Evolutionary conservation across 345 rosid species (phyloP).

Genomic region (Pugionium cornutum): DNA sequence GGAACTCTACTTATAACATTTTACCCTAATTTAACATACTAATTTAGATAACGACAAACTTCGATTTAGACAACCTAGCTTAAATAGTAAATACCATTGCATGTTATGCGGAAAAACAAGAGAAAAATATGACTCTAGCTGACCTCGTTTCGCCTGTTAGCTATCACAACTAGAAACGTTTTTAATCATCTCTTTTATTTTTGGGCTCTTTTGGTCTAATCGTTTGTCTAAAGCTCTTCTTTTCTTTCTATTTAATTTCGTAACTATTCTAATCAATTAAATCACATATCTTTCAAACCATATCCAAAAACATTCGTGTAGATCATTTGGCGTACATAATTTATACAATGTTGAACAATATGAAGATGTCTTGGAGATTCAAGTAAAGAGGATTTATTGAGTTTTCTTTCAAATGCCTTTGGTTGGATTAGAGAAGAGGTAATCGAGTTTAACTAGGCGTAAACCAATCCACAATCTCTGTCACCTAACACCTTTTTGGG

Average conservation of each 20-base stretch:
- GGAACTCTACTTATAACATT: conserved; percentile 15
- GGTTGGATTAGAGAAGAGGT: background rate
- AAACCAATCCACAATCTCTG: background rate
- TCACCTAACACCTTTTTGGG: background rate
- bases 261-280: background rate
- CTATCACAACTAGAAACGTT: conserved; percentile 15
- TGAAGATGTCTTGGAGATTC: too few species aligned
- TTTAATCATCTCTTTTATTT: background rate
- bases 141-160: conserved; percentile 13
- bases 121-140: conserved; percentile 6
- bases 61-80: conserved; percentile 28
- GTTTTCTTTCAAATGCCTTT: too few species aligned
- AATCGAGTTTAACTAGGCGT: background rate
- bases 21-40: conserved; percentile 2
- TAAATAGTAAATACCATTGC: conserved; percentile 2
- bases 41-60: background rate
- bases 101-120: conserved; percentile 11
- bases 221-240: conserved; percentile 20
- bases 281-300: background rate
- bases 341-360: background rate
- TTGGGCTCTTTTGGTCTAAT: background rate
- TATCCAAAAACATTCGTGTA: conserved; percentile 18
- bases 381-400: too few species aligned
- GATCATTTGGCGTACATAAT: background rate
- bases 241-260: background rate